Evolutionary conservation across 108 stramenopile species (phyloP).

Genomic region (Phaeodactylum tricornutum): DNA sequence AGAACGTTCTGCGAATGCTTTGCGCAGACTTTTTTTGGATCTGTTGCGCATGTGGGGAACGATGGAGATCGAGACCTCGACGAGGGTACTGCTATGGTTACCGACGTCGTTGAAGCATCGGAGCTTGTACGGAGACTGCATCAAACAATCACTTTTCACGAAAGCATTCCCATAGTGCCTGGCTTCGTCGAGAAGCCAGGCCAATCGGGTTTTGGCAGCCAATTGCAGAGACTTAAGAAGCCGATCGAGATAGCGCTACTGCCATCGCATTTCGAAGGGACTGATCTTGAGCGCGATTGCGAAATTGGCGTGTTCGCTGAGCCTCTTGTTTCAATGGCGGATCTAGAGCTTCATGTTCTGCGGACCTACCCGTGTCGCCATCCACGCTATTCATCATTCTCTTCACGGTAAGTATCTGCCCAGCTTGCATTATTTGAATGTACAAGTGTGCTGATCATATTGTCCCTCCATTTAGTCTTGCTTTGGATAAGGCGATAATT

Average conservation of each 20-base stretch:
- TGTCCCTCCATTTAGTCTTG: slow-evolving; percentile 9
- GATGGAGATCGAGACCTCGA: too few relatives aligned
- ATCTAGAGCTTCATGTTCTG: slow-evolving; percentile 28
- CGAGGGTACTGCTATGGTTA: too few relatives aligned
- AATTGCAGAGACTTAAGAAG: slow-evolving; percentile 10
- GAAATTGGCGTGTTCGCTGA: too few relatives aligned
- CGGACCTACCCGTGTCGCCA: slow-evolving; percentile 6
- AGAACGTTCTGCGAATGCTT: too few relatives aligned
- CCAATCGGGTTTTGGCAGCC: too few relatives aligned
- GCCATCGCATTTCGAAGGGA: neutral
- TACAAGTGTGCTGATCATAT: neutral
- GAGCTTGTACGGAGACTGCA: slow-evolving; percentile 29
- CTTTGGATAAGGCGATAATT: slow-evolving; percentile 16
- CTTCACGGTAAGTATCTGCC: slow-evolving; percentile 13
- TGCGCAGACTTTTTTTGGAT: too few relatives aligned
- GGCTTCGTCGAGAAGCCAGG: too few relatives aligned
- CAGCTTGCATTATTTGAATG: neutral
- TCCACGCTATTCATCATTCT: slow-evolving; percentile 18
- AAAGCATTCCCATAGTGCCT: slow-evolving; percentile 19
- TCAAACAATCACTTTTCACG: slow-evolving; percentile 23
- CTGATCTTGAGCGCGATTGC: too few relatives aligned
- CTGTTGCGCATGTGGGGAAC: too few relatives aligned
- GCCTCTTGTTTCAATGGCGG: slow-evolving; percentile 27
- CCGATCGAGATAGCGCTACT: slow-evolving; percentile 11
- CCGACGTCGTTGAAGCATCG: neutral